Conservation (phyloP, 352 stramenopile species). For the Globisporangium alternatum region DNA sequence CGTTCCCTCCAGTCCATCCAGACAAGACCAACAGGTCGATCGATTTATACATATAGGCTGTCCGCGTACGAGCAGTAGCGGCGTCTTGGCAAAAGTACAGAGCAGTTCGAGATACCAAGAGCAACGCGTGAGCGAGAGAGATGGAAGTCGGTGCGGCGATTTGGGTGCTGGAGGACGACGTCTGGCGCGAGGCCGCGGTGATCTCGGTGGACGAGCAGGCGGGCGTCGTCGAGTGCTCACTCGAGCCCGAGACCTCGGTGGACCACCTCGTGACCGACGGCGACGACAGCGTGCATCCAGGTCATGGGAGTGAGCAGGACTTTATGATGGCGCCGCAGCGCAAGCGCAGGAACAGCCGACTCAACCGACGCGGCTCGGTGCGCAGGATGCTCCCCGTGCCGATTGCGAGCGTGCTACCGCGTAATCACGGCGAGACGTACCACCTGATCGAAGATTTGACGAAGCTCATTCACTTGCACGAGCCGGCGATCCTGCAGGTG, state of each 20-base stretch:
- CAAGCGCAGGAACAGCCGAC: slow-evolving; percentile 43
- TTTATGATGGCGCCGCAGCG: slow-evolving; percentile 35
- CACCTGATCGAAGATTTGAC: slow-evolving; percentile 85
- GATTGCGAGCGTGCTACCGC: slow-evolving; percentile 46
- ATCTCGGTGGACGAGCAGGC: slow-evolving; percentile 34
- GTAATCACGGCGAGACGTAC: slow-evolving; percentile 56
- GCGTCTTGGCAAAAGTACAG: too few species aligned
- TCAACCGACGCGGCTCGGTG: slow-evolving; percentile 36
- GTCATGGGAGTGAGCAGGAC: slow-evolving; percentile 29
- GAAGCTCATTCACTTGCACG: slow-evolving; percentile 89
- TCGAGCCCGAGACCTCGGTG: slow-evolving; percentile 44
- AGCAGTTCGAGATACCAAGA: neutral
- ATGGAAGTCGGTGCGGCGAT: slow-evolving; percentile 78
- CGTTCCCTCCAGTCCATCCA: neutral
- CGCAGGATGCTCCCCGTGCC: slow-evolving; percentile 34
- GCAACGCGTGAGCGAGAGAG: neutral
- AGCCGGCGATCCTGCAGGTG: slow-evolving; percentile 89
- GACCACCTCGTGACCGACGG: slow-evolving; percentile 30
- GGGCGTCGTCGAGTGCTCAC: slow-evolving; percentile 46
- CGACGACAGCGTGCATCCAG: slow-evolving; percentile 22
- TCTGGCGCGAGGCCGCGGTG: slow-evolving; percentile 77
- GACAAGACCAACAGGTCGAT: neutral
- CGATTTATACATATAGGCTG: too few species aligned
- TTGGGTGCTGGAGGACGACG: slow-evolving; percentile 68
- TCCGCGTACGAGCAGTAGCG: too few species aligned